Base-by-base conservation (phyloP, 768 basidiomycete genomes). In the Panaeolus papilionaceus region DNA sequence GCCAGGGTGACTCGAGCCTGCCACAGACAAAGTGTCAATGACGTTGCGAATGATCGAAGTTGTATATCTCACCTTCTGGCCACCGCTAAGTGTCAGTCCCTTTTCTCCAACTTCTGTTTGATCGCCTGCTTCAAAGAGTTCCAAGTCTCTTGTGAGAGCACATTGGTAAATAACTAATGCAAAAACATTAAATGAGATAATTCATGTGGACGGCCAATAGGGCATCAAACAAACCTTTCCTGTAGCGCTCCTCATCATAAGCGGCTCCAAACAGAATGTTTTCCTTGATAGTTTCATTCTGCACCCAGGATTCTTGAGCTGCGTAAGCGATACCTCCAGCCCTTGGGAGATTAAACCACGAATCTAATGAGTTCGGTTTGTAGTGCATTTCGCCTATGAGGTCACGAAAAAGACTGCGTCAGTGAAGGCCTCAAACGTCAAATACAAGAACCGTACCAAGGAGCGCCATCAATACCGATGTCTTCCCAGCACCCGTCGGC, bases 261-360 rank as follows among this genome's bases (percentile, higher is more conserved):
- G 33, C 38, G 1, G 47, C 18, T 38, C 28, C 23, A 33, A 58
- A 44, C 14, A 61, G 7, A 11, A 42, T 39, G 67, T 70, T 28
- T 20, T 88, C 89, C 74, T 78, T 82, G 67, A 92, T 90, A 0
- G 90, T 92, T 70, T 90, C 91, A 68, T 92, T 93, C 75, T 89
- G 84, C 12, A 93, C 88, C 92, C 92, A 95, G 1, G 90, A 87
- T 74, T 93, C 91, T 74, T 94, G 93, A 1, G 90, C 89, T 6
- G 90, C 89, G 74, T 92, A 93, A 3, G 91, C 88, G 33, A 95
- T 84, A 9, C 92, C 91, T 2, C 82, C 82, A 5, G 76, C 77
- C 10, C 91, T 81, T 33, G 92, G 92, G 4, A 93, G 83, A 68
- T 86, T 86, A 77, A 83, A 90, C 83, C 86, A 90, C 0, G 89